These are phyloP conservation scores for Cystofilobasidium capitatum DNA, from an alignment of 768 basidiomycete species.

Conservation along the genomic window DNA sequence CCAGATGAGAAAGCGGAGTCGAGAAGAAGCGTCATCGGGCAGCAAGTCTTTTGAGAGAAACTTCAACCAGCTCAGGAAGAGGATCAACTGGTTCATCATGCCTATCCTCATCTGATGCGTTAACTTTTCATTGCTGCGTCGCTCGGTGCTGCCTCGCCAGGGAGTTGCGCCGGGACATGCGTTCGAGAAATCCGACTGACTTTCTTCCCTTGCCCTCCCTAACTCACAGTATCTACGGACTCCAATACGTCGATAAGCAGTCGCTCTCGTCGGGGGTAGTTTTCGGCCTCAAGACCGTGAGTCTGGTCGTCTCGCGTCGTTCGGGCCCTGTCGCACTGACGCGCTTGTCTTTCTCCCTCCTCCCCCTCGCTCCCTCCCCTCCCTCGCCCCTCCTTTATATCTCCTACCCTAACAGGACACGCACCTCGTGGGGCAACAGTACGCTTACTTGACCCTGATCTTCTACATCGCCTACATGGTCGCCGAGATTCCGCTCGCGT, in stretches of 20 bases:
- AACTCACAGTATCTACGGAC: too few relatives aligned
- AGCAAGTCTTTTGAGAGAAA: too few relatives aligned
- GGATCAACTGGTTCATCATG: not conserved
- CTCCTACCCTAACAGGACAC: constrained; percentile 14
- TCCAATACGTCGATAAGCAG: constrained; percentile 23
- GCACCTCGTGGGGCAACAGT: constrained; percentile 18
- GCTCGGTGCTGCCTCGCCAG: too few relatives aligned
- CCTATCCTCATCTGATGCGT: not conserved
- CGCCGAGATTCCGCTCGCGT: constrained; percentile 23
- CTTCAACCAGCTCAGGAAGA: not conserved
- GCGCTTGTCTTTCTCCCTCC: not conserved
- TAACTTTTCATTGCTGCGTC: too few relatives aligned
- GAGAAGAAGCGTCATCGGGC: too few relatives aligned
- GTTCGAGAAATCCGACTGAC: too few relatives aligned
- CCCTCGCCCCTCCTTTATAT: too few relatives aligned
- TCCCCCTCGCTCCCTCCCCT: not conserved
- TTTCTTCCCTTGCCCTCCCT: too few relatives aligned
- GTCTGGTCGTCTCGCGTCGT: too few relatives aligned
- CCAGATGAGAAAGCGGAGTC: too few relatives aligned
- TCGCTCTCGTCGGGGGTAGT: constrained; percentile 24
- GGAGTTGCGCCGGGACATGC: too few relatives aligned
- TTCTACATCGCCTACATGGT: constrained; percentile 27
- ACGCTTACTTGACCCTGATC: constrained; percentile 19
- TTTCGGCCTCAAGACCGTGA: constrained; percentile 23
- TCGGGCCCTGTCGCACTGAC: too few relatives aligned